These are phyloP conservation scores for Sporothrix brunneoviolacea DNA, from an alignment of 2,329 filamentous ascomycete genomes.

Conservation along the genomic window DNA sequence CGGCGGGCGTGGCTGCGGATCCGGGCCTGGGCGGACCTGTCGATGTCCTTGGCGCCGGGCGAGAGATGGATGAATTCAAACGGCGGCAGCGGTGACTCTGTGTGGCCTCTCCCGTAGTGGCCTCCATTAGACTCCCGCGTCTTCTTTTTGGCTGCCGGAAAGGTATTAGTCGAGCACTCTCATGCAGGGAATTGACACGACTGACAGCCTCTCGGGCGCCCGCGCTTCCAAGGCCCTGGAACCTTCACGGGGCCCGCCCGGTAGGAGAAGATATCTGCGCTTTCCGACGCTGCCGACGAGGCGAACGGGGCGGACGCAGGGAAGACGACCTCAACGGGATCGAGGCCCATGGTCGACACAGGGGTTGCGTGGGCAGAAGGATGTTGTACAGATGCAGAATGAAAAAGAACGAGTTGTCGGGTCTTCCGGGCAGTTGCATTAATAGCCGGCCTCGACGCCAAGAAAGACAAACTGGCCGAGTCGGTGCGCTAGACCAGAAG, in stretches of 20 bases:
- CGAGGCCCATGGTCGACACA: background rate
- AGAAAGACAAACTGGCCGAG: too few relatives aligned
- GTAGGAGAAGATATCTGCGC: slow-evolving; percentile 2
- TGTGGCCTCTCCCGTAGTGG: too few relatives aligned
- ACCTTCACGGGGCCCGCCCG: slow-evolving; percentile 3
- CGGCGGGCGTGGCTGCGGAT: slow-evolving; percentile 8
- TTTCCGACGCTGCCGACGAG: background rate
- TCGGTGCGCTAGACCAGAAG: too few relatives aligned
- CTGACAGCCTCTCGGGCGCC: slow-evolving; percentile 7
- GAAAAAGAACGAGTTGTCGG: background rate
- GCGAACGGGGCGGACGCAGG: background rate
- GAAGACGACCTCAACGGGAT: slow-evolving; percentile 6
- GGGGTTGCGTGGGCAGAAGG: background rate
- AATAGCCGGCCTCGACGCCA: too few relatives aligned
- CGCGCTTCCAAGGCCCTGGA: slow-evolving; percentile 11
- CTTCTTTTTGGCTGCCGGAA: background rate
- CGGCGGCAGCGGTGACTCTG: background rate
- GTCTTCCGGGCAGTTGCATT: too few relatives aligned
- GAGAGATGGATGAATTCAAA: slow-evolving; percentile 11
- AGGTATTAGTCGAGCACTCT: background rate
- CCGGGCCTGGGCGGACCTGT: background rate
- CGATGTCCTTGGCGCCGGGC: background rate
- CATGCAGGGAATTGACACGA: too few relatives aligned
- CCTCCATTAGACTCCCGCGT: too few relatives aligned
- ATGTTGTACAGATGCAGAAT: background rate